Base-by-base conservation (phyloP, 2,329 filamentous ascomycete genomes). In the Didymella keratinophila region DNA sequence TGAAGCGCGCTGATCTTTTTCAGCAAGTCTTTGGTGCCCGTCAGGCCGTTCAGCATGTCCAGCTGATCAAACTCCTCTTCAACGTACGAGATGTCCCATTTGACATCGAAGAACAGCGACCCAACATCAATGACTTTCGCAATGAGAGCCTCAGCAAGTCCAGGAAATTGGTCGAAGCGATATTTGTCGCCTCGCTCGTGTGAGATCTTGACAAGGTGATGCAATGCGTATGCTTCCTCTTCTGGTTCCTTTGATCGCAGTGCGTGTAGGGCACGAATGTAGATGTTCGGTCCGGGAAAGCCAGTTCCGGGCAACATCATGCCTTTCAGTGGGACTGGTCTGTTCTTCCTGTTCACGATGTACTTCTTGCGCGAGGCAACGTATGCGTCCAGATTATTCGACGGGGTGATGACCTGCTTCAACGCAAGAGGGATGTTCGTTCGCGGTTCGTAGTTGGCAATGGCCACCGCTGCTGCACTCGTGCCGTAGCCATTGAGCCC, bases 111-210 rank as follows among this genome's bases (percentile, higher is more conserved):
- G 77, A 93, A 96, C 12, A 97, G 79, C 45, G 83, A 84, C 55
- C 90, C 90, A 39, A 96, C 84, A 62, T 93, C 87, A 48, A 97
- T 81, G 2, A 90, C 88, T 72, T 96, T 96, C 61, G 93, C 90
- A 54, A 96, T 87, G 10, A 99, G 83, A 3, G 91, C 91, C 76
- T 98, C 95, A 0, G 92, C 92, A 27, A 99, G 83, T 10, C 92
- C 89, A 1, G 91, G 89, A 67, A 97, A 98, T 5, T 92, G 91
- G 68, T 96, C 93, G 66, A 98, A 97, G 60, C 92, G 90, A 78
- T 96, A 97, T 77, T 97, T 97, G 74, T 98, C 95, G 44, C 94
- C 94, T 42, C 93, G 87, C 76, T 98, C 93, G 71, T 89, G 95
- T 0, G 93, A 97, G 27, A 98, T 97, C 74, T 97, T 96, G 59